These are phyloP conservation scores for Rhodotorula taiwanensis DNA, from an alignment of 768 basidiomycete species.

Conservation along the genomic window DNA sequence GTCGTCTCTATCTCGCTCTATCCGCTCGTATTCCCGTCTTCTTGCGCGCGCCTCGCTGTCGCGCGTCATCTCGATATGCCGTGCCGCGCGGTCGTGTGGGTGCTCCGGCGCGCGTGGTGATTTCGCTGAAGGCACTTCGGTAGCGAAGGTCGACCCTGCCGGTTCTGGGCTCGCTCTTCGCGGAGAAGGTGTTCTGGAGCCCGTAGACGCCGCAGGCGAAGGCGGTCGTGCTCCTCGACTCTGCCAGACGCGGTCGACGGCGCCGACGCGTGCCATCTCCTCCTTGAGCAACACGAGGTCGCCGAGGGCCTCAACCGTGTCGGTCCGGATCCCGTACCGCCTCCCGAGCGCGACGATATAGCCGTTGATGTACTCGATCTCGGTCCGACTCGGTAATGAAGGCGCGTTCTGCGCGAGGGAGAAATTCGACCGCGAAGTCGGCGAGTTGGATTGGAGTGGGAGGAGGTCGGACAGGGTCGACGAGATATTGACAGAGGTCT, in stretches of 20 bases:
- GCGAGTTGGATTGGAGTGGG: not conserved
- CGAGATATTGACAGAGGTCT: slow-evolving; percentile 64
- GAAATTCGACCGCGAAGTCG: not conserved
- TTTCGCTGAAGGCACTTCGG: no score
- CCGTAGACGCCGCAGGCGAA: not conserved
- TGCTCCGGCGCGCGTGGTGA: not conserved
- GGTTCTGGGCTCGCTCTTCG: not conserved
- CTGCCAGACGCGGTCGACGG: slow-evolving; percentile 26
- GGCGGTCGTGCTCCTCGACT: not conserved
- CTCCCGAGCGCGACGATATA: slow-evolving; percentile 63
- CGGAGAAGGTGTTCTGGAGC: not conserved
- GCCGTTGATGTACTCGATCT: slow-evolving; percentile 77
- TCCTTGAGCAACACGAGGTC: slow-evolving; percentile 43
- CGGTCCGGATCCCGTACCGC: slow-evolving; percentile 55
- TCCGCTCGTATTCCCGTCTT: not conserved
- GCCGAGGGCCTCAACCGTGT: slow-evolving; percentile 45
- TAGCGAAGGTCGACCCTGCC: no score
- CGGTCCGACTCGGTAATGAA: slow-evolving; percentile 50
- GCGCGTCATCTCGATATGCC: not conserved
- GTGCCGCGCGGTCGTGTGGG: not conserved
- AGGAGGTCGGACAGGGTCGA: slow-evolving; percentile 71
- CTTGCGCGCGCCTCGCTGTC: not conserved
- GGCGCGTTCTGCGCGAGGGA: slow-evolving; percentile 14
- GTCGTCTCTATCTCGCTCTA: not conserved
- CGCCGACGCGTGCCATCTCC: slow-evolving; percentile 28